Evolutionary conservation across 495 filamentous ascomycete species (phyloP), one percentile per base, ranked within the genome.

Genomic region (Hyaloscypha variabilis): DNA sequence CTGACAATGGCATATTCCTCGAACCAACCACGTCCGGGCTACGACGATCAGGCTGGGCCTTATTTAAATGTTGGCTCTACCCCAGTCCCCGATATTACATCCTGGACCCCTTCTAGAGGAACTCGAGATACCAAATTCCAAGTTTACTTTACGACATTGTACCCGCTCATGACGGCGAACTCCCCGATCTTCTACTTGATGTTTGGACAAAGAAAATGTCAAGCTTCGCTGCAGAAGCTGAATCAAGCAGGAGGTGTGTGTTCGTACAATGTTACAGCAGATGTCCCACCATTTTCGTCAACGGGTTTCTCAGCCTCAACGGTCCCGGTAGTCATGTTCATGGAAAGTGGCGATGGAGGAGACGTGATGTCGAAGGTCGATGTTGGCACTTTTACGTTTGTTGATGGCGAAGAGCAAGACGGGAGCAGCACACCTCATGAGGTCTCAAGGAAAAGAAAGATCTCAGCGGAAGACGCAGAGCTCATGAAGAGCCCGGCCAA

Each of bases 341-440:
- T 96, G 71, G 90, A 94, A 64, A 83, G 82, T 51, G 81, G 87
- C 26, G 81, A 83, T 53, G 90, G 89, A 8, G 90, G 89, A 6
- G 83, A 85, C 62, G 79, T 82, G 62, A 72, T 90, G 23, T 82
- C 84, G 8, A 83, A 85, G 13, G 78, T 89, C 17, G 87, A 92
- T 62, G 85, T 92, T 34, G 94, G 92, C 67, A 79, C 82, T 19
- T 97, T 96, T 73, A 88, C 86, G 3, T 99, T 96, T 65, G 81
- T 84, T 63, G 82, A 86, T 49, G 70, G 73, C 60, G 69, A 68
- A 39, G 51, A 60, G 72, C 73, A 76, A 53, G 73, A 77, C 60
- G 69, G 61, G 25, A 70, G 71, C n/a, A 72, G 69, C 58, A 73
- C 70, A 64, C 69, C 61, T 29, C 66, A 75, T 42, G 79, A 78